phyloP scores from a whole-genome alignment of 805 yeast species.

The Myxozyma neotropica region DNA sequence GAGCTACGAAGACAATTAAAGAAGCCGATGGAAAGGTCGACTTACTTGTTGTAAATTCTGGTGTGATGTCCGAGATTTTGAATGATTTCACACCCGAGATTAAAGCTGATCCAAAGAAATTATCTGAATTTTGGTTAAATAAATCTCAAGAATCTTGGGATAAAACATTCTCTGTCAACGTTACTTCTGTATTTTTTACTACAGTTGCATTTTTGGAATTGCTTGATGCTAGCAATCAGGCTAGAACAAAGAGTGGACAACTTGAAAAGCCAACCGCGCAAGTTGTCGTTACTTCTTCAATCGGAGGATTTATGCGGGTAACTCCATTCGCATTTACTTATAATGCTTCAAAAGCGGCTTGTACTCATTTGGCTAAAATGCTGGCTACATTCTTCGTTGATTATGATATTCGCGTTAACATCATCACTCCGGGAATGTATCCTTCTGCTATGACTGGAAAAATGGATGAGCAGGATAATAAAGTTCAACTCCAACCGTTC shows the following conservation, averaged over 20 bases:
- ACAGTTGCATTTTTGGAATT: constrained; percentile 34
- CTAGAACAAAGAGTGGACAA: background rate
- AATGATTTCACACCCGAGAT: constrained; percentile 16
- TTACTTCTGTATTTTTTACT: constrained; percentile 32
- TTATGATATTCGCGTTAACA: constrained; percentile 58
- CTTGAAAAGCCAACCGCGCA: constrained; percentile 24
- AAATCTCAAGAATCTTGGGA: constrained; percentile 29
- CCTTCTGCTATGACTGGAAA: constrained; percentile 59
- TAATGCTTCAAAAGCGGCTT: constrained; percentile 33
- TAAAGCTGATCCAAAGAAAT: constrained; percentile 19
- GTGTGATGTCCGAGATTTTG: constrained; percentile 21
- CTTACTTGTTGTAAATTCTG: constrained; percentile 32
- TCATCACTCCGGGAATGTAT: constrained; percentile 64
- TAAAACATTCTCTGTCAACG: constrained; percentile 31
- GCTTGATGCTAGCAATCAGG: constrained; percentile 31
- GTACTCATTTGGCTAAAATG: constrained; percentile 33
- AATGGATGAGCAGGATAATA: constrained; percentile 44
- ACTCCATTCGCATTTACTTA: constrained; percentile 30
- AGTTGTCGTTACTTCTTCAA: constrained; percentile 32
- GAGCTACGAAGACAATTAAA: constrained; percentile 27
- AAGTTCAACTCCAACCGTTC: constrained; percentile 42
- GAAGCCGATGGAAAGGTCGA: constrained; percentile 29
- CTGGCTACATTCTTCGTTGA: constrained; percentile 29
- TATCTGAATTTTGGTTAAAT: constrained; percentile 24
- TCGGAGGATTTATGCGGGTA: constrained; percentile 32